These are phyloP conservation scores for Plasmodium falciparum DNA, from an alignment of 169 alveolate genomes.

Conservation along the genomic window DNA sequence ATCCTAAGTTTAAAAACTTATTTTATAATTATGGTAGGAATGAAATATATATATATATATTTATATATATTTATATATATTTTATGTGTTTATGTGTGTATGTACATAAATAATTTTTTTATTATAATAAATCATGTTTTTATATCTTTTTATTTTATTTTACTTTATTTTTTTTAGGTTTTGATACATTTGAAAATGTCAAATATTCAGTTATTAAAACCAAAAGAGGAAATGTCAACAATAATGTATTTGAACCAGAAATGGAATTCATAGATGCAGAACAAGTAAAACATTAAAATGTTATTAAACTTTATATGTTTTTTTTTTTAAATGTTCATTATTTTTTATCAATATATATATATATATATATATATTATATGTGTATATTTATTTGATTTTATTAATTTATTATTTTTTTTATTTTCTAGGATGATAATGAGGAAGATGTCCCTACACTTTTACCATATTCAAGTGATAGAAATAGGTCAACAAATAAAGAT, in stretches of 20 bases:
- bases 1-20: slow-evolving; percentile 55
- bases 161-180: slow-evolving; percentile 33
- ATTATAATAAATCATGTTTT: background rate
- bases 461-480: slow-evolving; percentile 64
- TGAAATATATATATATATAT: background rate
- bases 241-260: slow-evolving; percentile 85
- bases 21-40: slow-evolving; percentile 69
- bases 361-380: background rate
- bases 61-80: background rate
- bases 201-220: slow-evolving; percentile 81
- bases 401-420: background rate
- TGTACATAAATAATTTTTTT: background rate
- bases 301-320: background rate
- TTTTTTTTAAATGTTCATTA: background rate
- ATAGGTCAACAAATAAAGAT: slow-evolving; percentile 57
- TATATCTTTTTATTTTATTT: background rate
- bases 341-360: slow-evolving; percentile 2
- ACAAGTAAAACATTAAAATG: slow-evolving; percentile 67
- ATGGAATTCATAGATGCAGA: slow-evolving; percentile 88
- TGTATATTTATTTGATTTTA: background rate
- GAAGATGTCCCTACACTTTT: slow-evolving; percentile 87
- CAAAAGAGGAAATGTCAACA: slow-evolving; percentile 63
- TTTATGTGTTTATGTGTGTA: background rate
- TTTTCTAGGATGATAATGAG: slow-evolving; percentile 77
- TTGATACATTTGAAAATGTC: slow-evolving; percentile 81